phyloP scores from a whole-genome alignment of 352 stramenopile genomes.

The Phytophthora pisi region DNA sequence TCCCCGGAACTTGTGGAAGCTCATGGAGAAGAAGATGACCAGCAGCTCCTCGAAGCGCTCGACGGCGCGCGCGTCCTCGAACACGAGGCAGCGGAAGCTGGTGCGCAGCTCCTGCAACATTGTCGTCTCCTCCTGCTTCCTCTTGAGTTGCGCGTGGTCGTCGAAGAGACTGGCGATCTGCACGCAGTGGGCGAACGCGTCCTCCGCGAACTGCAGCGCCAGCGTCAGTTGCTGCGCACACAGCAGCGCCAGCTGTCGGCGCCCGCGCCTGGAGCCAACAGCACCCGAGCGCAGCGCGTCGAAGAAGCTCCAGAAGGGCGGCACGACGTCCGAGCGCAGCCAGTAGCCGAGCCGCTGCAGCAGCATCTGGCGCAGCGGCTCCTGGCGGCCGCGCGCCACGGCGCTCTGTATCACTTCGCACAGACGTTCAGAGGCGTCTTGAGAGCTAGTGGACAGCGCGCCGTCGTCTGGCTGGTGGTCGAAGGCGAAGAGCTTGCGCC shows the following conservation, averaged over 20 bases:
- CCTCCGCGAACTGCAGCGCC: conserved; percentile 73
- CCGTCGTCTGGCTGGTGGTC: conserved; percentile 33
- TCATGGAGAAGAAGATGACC: conserved; percentile 77
- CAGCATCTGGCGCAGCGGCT: conserved; percentile 63
- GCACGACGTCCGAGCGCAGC: conserved; percentile 64
- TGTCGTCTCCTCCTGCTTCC: not conserved
- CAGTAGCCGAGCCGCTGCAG: conserved; percentile 68
- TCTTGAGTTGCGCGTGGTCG: conserved; percentile 33
- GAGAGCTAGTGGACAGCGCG: not conserved
- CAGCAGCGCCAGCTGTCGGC: conserved; percentile 47
- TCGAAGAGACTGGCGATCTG: conserved; percentile 70
- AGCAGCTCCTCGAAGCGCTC: conserved; percentile 68
- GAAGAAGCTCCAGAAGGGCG: conserved; percentile 73
- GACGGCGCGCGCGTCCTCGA: conserved; percentile 44
- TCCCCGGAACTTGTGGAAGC: conserved; percentile 66
- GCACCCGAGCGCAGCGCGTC: conserved; percentile 23
- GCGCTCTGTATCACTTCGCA: conserved; percentile 44
- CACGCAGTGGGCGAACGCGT: conserved; percentile 73
- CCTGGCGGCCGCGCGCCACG: conserved; percentile 36
- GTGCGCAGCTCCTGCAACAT: conserved; percentile 51
- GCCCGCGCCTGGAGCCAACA: conserved; percentile 21
- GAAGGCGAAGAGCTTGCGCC: conserved; percentile 74
- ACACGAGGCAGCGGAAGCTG: conserved; percentile 59
- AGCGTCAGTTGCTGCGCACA: conserved; percentile 72
- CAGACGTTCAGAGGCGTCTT: conserved; percentile 29